phyloP scores from a whole-genome alignment of 768 basidiomycete genomes.

The Vararia minispora region DNA sequence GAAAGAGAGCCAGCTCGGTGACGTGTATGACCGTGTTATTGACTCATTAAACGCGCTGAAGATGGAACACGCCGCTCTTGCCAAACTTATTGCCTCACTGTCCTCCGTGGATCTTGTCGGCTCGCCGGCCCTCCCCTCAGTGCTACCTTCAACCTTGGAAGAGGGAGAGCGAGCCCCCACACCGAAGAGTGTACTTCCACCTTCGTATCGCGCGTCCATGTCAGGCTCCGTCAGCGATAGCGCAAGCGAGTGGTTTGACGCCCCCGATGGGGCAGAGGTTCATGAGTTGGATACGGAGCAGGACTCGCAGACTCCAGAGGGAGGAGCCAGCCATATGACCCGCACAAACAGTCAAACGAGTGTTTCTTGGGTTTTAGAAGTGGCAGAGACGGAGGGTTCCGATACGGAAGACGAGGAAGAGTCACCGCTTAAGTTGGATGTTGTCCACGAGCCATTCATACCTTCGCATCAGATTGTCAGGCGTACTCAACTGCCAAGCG shows the following conservation, averaged over 20 bases:
- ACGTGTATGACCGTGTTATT: slow-evolving; percentile 32
- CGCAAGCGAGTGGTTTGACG: slow-evolving; percentile 67
- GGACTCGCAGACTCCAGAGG: too few relatives aligned
- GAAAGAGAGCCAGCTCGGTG: slow-evolving; percentile 5
- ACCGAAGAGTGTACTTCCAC: slow-evolving; percentile 11
- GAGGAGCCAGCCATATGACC: slow-evolving; percentile 22
- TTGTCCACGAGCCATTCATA: slow-evolving; percentile 3
- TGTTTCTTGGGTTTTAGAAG: slow-evolving; percentile 41
- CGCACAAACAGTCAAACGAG: slow-evolving; percentile 28
- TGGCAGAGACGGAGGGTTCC: slow-evolving; percentile 41
- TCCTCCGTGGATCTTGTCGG: slow-evolving; percentile 16
- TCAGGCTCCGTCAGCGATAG: slow-evolving; percentile 19
- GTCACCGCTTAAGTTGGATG: slow-evolving; percentile 5
- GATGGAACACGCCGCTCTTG: slow-evolving; percentile 43
- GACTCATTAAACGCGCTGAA: slow-evolving; percentile 42
- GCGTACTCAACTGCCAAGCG: slow-evolving; percentile 49
- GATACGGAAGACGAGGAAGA: slow-evolving; percentile 29
- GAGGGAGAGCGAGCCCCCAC: slow-evolving; percentile 26
- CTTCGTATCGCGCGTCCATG: slow-evolving; percentile 14
- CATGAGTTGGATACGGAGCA: too few relatives aligned
- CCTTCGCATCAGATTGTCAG: slow-evolving; percentile 22
- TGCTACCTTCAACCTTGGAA: slow-evolving; percentile 36
- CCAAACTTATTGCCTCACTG: slow-evolving; percentile 21
- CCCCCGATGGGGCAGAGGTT: slow-evolving; percentile 46
- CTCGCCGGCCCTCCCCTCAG: slow-evolving; percentile 17